Percentiles rank a stretch among this genome's conserved stretches.
Evolutionary conservation across 2,329 filamentous ascomycete genomes (phyloP).

Genomic region (Sporothrix curviconia): DNA sequence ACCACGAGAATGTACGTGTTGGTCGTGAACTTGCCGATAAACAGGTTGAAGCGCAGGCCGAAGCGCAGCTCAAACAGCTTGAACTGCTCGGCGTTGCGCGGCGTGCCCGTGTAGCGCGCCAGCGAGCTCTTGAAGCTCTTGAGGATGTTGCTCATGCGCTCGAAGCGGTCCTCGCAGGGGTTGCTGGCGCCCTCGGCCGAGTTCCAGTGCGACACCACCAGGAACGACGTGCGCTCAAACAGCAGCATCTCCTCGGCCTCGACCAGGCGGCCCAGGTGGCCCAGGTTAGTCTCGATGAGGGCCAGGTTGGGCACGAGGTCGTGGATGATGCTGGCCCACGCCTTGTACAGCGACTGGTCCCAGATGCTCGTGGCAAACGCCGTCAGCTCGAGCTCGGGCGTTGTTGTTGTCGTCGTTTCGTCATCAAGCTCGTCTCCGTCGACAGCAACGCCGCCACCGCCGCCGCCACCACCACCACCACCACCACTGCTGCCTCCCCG

Average conservation of each 20-base stretch:
- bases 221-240: slow-evolving; percentile 91
- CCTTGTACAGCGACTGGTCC: slow-evolving; percentile 97
- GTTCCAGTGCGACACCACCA: slow-evolving; percentile 90
- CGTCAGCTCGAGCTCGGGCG: slow-evolving; percentile 57
- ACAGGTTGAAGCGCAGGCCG: slow-evolving; percentile 74
- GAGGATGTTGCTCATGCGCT: slow-evolving; percentile 92
- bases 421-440: slow-evolving; percentile 24
- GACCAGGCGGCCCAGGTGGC: slow-evolving; percentile 74
- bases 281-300: slow-evolving; percentile 80
- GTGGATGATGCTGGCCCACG: slow-evolving; percentile 97
- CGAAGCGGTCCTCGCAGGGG: slow-evolving; percentile 86
- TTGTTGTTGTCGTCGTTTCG: no score
- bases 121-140: slow-evolving; percentile 93
- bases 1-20: slow-evolving; percentile 96
- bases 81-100: slow-evolving; percentile 76
- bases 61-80: slow-evolving; percentile 76
- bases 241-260: slow-evolving; percentile 90
- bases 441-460: background rate
- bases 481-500: background rate
- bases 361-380: slow-evolving; percentile 96
- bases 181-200: slow-evolving; percentile 69
- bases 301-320: slow-evolving; percentile 91
- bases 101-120: slow-evolving; percentile 69
- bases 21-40: slow-evolving; percentile 90
- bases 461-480: background rate